phyloP scores from a whole-genome alignment of 768 basidiomycete genomes.

The Leccinellum luteum region DNA sequence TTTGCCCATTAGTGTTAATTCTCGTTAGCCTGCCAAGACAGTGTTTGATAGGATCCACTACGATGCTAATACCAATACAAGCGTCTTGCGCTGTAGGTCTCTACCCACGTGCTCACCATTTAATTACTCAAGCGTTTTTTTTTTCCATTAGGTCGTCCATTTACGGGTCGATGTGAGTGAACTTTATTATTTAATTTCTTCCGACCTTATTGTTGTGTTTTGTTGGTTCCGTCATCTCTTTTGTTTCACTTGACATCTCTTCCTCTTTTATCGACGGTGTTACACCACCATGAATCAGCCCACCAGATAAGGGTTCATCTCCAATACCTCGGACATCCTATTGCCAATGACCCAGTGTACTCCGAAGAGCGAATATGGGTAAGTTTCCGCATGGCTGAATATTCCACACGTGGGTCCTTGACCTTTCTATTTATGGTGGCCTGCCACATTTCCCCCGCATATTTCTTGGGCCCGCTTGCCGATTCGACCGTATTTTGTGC shows the following conservation, averaged over 20 bases:
- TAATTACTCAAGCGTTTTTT: constrained; percentile 2
- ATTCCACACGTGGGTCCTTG: not conserved
- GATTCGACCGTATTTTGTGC: not conserved
- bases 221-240: not conserved
- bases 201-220: not conserved
- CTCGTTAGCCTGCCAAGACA: constrained; percentile 74
- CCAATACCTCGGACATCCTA: constrained; percentile 89
- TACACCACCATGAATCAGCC: constrained; percentile 44
- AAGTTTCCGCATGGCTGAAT: constrained; percentile 7
- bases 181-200: not conserved
- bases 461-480: not conserved
- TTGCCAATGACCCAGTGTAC: constrained; percentile 95
- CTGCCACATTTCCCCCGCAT: not conserved
- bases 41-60: constrained; percentile 83
- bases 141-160: constrained; percentile 61
- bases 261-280: constrained; percentile 4
- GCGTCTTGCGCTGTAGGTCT: constrained; percentile 75
- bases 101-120: not conserved
- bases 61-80: constrained; percentile 75
- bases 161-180: constrained; percentile 87
- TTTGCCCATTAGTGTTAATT: not conserved
- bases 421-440: not conserved
- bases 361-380: constrained; percentile 79
- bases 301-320: constrained; percentile 98
- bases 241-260: not conserved